These are phyloP conservation scores for Silene uniflora DNA, from an alignment of 148 eudicot species.

Conservation along the genomic window DNA sequence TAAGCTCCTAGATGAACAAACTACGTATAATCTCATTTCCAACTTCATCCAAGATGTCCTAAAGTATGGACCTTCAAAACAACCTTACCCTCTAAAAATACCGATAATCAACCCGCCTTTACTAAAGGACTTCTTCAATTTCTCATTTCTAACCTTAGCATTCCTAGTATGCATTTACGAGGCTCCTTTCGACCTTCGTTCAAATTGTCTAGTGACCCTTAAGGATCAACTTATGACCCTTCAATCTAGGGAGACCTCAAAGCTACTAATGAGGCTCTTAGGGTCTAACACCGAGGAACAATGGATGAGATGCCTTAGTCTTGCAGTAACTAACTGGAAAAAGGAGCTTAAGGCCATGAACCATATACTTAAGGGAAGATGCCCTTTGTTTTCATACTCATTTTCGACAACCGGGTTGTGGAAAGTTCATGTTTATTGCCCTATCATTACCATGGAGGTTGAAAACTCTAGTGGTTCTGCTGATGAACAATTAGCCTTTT, in stretches of 20 bases:
- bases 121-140: conserved; percentile 48
- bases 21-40: conserved; percentile 35
- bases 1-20: conserved; percentile 31
- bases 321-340: conserved; percentile 82
- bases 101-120: conserved; percentile 26
- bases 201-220: conserved; percentile 39
- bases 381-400: conserved; percentile 61
- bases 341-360: conserved; percentile 35
- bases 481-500: conserved; percentile 63
- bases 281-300: conserved; percentile 68
- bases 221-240: conserved; percentile 46
- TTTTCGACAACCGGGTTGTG: conserved; percentile 60
- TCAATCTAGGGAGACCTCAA: conserved; percentile 36
- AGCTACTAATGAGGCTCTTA: conserved; percentile 47
- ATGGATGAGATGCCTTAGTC: conserved; percentile 75
- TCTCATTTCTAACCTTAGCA: conserved; percentile 52
- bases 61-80: conserved; percentile 48
- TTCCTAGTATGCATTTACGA: conserved; percentile 79
- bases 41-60: conserved; percentile 66
- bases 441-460: conserved; percentile 76
- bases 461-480: conserved; percentile 45
- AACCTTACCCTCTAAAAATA: conserved; percentile 27
- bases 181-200: conserved; percentile 65
- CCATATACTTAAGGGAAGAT: conserved; percentile 43
- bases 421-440: conserved; percentile 86